phyloP scores from a whole-genome alignment of 2,329 filamentous ascomycete species.

The Talaromyces sp. region DNA sequence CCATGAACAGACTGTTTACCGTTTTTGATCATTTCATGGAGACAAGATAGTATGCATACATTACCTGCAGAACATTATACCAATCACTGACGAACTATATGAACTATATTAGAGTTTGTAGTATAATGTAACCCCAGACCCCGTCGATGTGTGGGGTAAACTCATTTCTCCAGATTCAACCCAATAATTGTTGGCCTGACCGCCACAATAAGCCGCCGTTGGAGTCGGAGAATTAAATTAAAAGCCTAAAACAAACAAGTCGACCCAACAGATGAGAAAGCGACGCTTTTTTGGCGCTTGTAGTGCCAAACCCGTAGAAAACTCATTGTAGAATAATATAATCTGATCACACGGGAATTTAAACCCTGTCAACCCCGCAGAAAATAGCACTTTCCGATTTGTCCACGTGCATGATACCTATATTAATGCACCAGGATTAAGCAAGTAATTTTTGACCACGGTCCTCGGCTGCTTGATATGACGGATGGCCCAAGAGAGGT shows the following conservation, averaged over 20 bases:
- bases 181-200: neutral
- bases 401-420: neutral
- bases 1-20: too few species aligned
- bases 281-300: too few species aligned
- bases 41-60: neutral
- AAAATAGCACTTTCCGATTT: neutral
- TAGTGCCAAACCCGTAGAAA: too few species aligned
- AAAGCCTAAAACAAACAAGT: neutral
- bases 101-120: neutral
- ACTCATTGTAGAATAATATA: too few species aligned
- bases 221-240: neutral
- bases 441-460: neutral
- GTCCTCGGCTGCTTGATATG: neutral
- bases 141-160: too few species aligned
- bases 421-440: neutral
- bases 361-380: too few species aligned
- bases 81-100: neutral
- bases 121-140: neutral
- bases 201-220: neutral
- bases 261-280: too few species aligned
- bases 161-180: neutral
- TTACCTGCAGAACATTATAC: neutral
- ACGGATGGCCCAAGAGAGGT: neutral
- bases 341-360: too few species aligned
- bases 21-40: too few species aligned